Base-by-base conservation (phyloP, 2,329 filamentous ascomycete genomes). In the Thermothelomyces thermophilus region DNA sequence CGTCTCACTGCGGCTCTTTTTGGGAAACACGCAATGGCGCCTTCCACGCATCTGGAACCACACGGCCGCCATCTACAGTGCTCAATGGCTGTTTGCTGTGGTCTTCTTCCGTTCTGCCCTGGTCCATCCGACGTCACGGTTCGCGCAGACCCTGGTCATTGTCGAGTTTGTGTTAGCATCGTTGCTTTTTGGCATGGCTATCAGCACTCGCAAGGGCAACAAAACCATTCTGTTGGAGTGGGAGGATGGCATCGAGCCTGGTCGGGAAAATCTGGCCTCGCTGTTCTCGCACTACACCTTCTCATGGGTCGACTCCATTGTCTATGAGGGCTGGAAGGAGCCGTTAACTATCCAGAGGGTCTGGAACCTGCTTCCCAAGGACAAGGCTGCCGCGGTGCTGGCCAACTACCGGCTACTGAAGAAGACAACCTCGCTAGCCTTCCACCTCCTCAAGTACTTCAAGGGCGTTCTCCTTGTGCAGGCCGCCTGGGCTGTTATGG, bases 121-220 rank as follows among this genome's bases (percentile, higher is more conserved):
- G 51, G 82, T 97, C 54, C 84, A 93, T 66, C 84, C 88, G 0
- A 75, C 73, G 43, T 87, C 86, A 7, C 68, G 65, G 46, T 66
- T 82, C 34, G 73, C 81, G 3, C 77, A 85, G 63, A 73, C 75
- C 42, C 73, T 95, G 41, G 75, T 81, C 55, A 82, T 89, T 54
- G 69, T 79, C 52, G 83, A 94, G 60, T 97, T 97, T 62, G 72
- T 73, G 1, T 71, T 97, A 52, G 81, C 79, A 5, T 84, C 85
- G 0, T 64, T 95, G 11, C 76, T 98, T 11, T 83, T 90, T 46
- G 66, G 79, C 40, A 83, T 96, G 64, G 82, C 88, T 37, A 68
- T 94, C 50, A 86, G 83, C 45, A 94, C 89, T 54, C 83, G 93
- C 56, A 93, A 90, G 70, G 93, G 93, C 39, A 97, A 97, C 68